These are phyloP conservation scores for Beauveria sp. DNA, from an alignment of 2,329 filamentous ascomycete species.

Conservation along the genomic window DNA sequence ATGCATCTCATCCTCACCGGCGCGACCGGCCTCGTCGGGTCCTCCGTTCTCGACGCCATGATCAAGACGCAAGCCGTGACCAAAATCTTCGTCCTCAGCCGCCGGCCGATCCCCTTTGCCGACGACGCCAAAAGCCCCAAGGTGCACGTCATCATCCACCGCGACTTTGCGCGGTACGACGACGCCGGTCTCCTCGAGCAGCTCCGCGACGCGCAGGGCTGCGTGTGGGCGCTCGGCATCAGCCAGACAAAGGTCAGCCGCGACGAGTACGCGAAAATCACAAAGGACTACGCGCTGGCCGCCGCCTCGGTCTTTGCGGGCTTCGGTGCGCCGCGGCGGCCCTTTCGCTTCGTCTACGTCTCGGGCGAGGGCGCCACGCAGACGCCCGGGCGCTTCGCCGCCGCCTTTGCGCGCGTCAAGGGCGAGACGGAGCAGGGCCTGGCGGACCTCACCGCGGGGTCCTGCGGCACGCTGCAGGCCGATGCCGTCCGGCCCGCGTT, in stretches of 20 bases:
- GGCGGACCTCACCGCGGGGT: constrained; percentile 39
- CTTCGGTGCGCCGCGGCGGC: constrained; percentile 33
- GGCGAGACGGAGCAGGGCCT: constrained; percentile 57
- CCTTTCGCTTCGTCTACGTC: constrained; percentile 65
- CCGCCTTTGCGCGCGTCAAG: constrained; percentile 56
- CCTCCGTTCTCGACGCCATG: constrained; percentile 53
- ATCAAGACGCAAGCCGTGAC: constrained; percentile 46
- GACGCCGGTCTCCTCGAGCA: constrained; percentile 44
- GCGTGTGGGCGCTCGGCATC: constrained; percentile 67
- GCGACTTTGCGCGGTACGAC: constrained; percentile 57
- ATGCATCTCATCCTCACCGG: constrained; percentile 63
- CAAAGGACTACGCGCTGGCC: constrained; percentile 55
- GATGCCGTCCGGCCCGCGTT: constrained; percentile 51
- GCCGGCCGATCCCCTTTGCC: constrained; percentile 56
- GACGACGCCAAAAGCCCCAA: constrained; percentile 50
- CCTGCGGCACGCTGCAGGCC: constrained; percentile 38
- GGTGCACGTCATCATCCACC: constrained; percentile 58
- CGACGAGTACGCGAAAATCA: constrained; percentile 63
- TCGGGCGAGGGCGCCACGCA: constrained; percentile 57
- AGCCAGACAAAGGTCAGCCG: constrained; percentile 51
- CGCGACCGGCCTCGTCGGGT: constrained; percentile 61
- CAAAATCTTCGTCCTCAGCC: constrained; percentile 60
- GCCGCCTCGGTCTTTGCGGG: constrained; percentile 53
- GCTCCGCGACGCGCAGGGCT: constrained; percentile 57
- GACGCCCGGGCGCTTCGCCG: constrained; percentile 45